Conservation (phyloP, 2,329 filamentous ascomycete genomes). For the Aspergillus sp. region DNA sequence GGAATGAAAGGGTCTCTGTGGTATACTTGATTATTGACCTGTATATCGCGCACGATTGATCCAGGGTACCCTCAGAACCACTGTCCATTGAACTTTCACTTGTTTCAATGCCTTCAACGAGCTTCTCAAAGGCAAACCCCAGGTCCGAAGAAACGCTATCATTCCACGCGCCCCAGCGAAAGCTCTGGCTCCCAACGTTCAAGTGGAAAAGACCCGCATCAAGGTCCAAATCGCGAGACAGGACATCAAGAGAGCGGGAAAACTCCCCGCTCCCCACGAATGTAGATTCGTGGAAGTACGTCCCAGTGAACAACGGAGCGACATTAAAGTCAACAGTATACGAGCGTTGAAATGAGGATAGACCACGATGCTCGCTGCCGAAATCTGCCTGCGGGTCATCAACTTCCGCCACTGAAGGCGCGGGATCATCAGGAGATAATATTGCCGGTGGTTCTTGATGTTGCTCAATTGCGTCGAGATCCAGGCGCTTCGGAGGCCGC, state of each 20-base stretch:
- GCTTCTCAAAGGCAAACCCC: slow-evolving; percentile 25
- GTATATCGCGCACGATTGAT: slow-evolving; percentile 15
- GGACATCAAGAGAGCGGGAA: slow-evolving; percentile 35
- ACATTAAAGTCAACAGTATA: slow-evolving; percentile 50
- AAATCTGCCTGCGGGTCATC: slow-evolving; percentile 1
- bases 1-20: slow-evolving; percentile 43
- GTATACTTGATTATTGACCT: slow-evolving; percentile 44
- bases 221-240: slow-evolving; percentile 37
- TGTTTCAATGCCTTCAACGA: slow-evolving; percentile 19
- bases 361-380: slow-evolving; percentile 28
- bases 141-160: slow-evolving; percentile 46
- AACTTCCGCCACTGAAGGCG: slow-evolving; percentile 1
- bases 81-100: slow-evolving; percentile 1
- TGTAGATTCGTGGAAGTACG: slow-evolving; percentile 49
- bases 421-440: slow-evolving; percentile 13
- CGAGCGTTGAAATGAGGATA: slow-evolving; percentile 41
- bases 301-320: slow-evolving; percentile 41
- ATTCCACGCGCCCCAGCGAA: slow-evolving; percentile 48
- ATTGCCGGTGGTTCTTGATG: slow-evolving; percentile 36
- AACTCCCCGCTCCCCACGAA: slow-evolving; percentile 53
- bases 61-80: slow-evolving; percentile 5
- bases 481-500: slow-evolving; percentile 36
- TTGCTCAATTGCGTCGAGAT: slow-evolving; percentile 35
- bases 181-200: slow-evolving; percentile 21
- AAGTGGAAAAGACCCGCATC: slow-evolving; percentile 34